A percentile compares a stretch with the other conserved stretches of the same genome.
phyloP scores from a whole-genome alignment of 192 early-diverging fungal genomes.

The Coemansia sp. region DNA sequence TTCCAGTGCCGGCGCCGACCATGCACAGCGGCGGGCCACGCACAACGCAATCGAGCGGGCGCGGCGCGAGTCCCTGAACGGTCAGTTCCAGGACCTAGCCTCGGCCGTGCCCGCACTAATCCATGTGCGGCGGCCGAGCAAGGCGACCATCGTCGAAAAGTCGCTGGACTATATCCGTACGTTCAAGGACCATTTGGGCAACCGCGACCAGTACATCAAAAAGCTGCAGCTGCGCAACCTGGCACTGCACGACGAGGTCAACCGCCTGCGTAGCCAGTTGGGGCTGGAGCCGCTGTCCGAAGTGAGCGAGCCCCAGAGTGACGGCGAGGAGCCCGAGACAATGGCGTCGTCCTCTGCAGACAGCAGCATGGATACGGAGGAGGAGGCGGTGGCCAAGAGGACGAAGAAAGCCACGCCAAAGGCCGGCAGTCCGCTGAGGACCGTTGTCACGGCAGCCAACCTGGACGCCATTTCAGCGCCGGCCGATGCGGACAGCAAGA shows the following conservation, averaged over 20 bases:
- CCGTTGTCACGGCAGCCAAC: not conserved
- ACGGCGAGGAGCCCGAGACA: not conserved
- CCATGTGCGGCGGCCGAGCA: constrained; percentile 70
- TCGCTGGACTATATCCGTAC: constrained; percentile 62
- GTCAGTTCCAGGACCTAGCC: constrained; percentile 75
- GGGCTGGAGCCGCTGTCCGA: constrained; percentile 51
- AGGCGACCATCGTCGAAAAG: constrained; percentile 74
- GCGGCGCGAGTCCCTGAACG: constrained; percentile 72
- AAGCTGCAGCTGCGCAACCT: constrained; percentile 51
- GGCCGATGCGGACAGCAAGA: not conserved
- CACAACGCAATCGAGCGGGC: constrained; percentile 81
- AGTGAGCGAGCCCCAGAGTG: constrained; percentile 5
- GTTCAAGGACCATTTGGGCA: constrained; percentile 42
- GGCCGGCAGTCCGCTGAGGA: constrained; percentile 1
- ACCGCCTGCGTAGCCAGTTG: constrained; percentile 52
- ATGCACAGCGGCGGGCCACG: constrained; percentile 63
- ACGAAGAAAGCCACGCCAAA: not conserved
- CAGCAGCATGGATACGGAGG: constrained; percentile 4
- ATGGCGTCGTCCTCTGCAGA: not conserved
- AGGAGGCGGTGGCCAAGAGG: not conserved
- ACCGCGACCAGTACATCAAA: constrained; percentile 46
- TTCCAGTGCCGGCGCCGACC: constrained; percentile 14
- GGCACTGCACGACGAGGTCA: constrained; percentile 57
- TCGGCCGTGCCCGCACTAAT: constrained; percentile 68
- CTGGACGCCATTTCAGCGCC: not conserved